Evolutionary conservation across 2,329 filamentous ascomycete species (phyloP).

Genomic region (Epichloe sibirici): DNA sequence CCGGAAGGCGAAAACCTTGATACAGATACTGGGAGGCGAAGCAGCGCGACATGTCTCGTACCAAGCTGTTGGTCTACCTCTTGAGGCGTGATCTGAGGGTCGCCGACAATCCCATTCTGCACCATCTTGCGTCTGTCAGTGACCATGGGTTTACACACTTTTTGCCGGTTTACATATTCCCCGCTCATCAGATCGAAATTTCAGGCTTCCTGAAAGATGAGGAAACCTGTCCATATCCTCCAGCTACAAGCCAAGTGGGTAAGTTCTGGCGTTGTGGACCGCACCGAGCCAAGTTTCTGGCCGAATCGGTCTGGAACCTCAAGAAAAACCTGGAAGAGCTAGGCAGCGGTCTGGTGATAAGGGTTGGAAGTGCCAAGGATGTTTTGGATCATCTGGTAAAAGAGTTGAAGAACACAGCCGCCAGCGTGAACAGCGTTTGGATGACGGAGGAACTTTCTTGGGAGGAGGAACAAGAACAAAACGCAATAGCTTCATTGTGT

Average conservation of each 20-base stretch:
- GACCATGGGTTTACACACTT: constrained; percentile 53
- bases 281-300: constrained; percentile 59
- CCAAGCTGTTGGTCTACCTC: constrained; percentile 55
- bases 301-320: constrained; percentile 61
- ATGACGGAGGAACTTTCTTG: constrained; percentile 58
- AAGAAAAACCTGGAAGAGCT: constrained; percentile 48
- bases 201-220: constrained; percentile 55
- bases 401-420: constrained; percentile 27
- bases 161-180: constrained; percentile 58
- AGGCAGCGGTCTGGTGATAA: constrained; percentile 48
- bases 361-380: constrained; percentile 49
- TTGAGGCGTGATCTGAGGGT: constrained; percentile 62
- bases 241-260: constrained; percentile 52
- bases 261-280: constrained; percentile 64
- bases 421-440: constrained; percentile 53
- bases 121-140: constrained; percentile 37
- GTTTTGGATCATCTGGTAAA: constrained; percentile 47
- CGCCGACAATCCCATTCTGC: constrained; percentile 61
- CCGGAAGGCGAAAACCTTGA: not conserved
- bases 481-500: constrained; percentile 39
- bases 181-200: constrained; percentile 59
- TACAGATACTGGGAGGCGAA: not conserved
- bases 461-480: constrained; percentile 58
- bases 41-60: constrained; percentile 18
- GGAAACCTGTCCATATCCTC: constrained; percentile 50